Base-by-base conservation (phyloP, 1,139 yeast genomes). In the Kurtzmaniella quercitrusa region DNA sequence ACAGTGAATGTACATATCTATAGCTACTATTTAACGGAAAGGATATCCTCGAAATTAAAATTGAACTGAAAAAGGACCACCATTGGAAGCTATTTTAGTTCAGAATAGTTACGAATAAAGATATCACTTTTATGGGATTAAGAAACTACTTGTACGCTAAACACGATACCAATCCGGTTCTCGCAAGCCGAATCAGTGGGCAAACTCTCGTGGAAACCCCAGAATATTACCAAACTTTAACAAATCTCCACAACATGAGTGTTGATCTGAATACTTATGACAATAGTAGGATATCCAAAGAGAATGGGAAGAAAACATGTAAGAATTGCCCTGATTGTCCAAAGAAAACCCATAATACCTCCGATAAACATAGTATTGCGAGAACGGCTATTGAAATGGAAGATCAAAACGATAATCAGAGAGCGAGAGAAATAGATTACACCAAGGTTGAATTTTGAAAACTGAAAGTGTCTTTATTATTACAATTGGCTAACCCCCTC, bases 131-230 rank as follows among this genome's bases (percentile, higher is more conserved):
- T 25, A 70, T 70, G 76, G 76, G 75, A 3, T 61, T 70, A 43
- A 65, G 75, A 56, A 68, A 70, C 50, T 70, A 70, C 48, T 48
- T 70, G 43, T 70, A 70, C 50, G 75, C 76, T 10, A 70, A 70
- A 47, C 75, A 70, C 50, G 56, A 43, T 25, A 38, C 37, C 38
- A 43, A 41, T 16, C 27, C 29, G 18, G 4, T 11, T 12, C 37
- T 43, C 3, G 25, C 41, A 2, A 43, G 40, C 38, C 38, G 14
- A 23, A 43, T 43, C 18, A 41, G 44, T 23, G 46, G 46, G 12
- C 16, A 15, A 9, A 40, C 44, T 10, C 8, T 27, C 7, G 12
- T 29, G 25, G 39, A 39, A 12, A 12, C 43, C 16, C 18, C 18
- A 4, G 39, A 17, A 11, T 14, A 17, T 3, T 36, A 19, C 19